Evolutionary conservation across 2,329 filamentous ascomycete genomes (phyloP).

Genomic region (Penicillium nordicum): DNA sequence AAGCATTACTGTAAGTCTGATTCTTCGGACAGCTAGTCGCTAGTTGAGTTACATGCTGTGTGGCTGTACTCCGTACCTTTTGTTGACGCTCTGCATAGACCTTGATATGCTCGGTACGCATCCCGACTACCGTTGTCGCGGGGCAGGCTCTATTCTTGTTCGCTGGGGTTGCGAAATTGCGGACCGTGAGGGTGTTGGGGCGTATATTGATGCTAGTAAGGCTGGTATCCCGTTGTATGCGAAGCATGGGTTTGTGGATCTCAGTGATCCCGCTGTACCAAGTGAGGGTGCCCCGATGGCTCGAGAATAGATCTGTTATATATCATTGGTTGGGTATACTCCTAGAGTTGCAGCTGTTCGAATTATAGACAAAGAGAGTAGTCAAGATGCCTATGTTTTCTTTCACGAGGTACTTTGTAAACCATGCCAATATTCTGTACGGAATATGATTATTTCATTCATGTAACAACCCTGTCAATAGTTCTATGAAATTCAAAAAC

Average conservation of each 20-base stretch:
- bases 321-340: background rate
- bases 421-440: background rate
- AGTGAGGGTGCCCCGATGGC: conserved; percentile 11
- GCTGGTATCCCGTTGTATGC: conserved; percentile 38
- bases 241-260: conserved; percentile 41
- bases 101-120: conserved; percentile 41
- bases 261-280: conserved; percentile 1
- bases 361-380: background rate
- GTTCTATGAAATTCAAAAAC: background rate
- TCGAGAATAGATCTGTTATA: background rate
- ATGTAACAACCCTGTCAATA: background rate
- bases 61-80: background rate
- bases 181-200: conserved; percentile 31
- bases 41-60: background rate
- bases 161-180: conserved; percentile 40
- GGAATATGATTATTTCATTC: background rate
- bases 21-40: background rate
- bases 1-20: conserved; percentile 28
- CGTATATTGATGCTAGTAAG: conserved; percentile 40
- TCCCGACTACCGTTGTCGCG: conserved; percentile 42
- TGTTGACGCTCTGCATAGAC: conserved; percentile 24
- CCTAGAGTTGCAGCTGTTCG: background rate
- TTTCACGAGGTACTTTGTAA: background rate
- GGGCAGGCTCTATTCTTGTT: conserved; percentile 41
- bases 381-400: background rate